Evolutionary conservation across 2,329 filamentous ascomycete genomes (phyloP).

Genomic region (Aspergillus piperis): DNA sequence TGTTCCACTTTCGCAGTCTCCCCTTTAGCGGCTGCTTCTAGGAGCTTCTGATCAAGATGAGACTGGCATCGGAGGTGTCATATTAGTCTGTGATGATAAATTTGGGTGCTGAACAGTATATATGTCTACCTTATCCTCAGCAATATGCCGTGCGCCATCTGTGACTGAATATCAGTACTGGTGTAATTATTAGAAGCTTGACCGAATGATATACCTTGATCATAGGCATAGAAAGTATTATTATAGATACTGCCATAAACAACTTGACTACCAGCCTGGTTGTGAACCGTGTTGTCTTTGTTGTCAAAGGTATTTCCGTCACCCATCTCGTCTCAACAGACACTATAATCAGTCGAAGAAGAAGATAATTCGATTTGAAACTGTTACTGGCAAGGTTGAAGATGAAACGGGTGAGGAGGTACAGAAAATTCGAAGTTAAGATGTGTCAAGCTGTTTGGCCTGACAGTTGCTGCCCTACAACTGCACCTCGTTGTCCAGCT

Average conservation of each 20-base stretch:
- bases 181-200: not conserved
- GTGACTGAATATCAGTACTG: not conserved
- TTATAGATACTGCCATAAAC: not conserved
- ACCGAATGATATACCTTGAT: not conserved
- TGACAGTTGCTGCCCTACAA: no score
- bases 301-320: not conserved
- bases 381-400: no score
- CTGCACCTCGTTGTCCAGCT: no score
- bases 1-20: not conserved
- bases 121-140: not conserved
- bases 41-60: not conserved
- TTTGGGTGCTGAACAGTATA: not conserved
- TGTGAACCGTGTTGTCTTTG: not conserved
- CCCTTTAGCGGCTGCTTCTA: not conserved
- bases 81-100: not conserved
- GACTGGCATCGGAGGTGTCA: not conserved
- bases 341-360: no score
- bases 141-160: not conserved
- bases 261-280: not conserved
- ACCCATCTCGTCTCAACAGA: not conserved
- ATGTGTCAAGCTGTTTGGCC: no score
- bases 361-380: no score
- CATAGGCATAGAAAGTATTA: not conserved
- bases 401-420: no score
- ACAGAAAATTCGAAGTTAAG: no score